These are phyloP conservation scores for Hyphopichia fennica DNA, from an alignment of 1,139 yeast genomes.

Conservation along the genomic window DNA sequence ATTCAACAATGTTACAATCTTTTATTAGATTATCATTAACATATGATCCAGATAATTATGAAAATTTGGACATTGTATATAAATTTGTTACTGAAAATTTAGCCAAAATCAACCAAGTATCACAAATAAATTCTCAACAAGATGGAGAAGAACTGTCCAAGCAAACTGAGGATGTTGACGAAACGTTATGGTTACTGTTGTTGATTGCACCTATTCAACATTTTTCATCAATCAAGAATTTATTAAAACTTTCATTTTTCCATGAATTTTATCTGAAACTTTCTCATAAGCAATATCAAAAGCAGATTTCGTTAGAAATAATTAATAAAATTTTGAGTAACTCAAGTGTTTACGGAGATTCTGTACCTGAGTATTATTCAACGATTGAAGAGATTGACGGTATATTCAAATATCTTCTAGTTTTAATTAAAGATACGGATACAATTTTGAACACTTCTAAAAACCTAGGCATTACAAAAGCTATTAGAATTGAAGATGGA, in stretches of 20 bases:
- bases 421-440: conserved; percentile 35
- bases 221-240: conserved; percentile 29
- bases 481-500: conserved; percentile 32
- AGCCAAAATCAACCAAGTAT: conserved; percentile 5
- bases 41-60: conserved; percentile 64
- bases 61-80: conserved; percentile 62
- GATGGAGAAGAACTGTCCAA: background rate
- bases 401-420: conserved; percentile 42
- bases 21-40: conserved; percentile 63
- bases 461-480: conserved; percentile 36
- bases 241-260: conserved; percentile 38
- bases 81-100: conserved; percentile 57
- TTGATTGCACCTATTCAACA: conserved; percentile 58
- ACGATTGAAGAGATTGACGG: conserved; percentile 41
- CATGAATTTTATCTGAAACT: conserved; percentile 41
- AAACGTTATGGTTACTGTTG: conserved; percentile 52
- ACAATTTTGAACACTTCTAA: conserved; percentile 32
- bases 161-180: conserved; percentile 25
- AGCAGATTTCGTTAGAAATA: conserved; percentile 42
- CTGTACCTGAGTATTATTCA: conserved; percentile 18
- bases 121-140: conserved; percentile 5
- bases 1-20: conserved; percentile 63
- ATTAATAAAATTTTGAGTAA: conserved; percentile 34
- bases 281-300: conserved; percentile 32
- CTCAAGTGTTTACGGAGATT: conserved; percentile 10